Evolutionary conservation across 208 protist species (phyloP), one percentile per base, ranked within the genome.

Genomic region (Leishmania gerbilli): DNA sequence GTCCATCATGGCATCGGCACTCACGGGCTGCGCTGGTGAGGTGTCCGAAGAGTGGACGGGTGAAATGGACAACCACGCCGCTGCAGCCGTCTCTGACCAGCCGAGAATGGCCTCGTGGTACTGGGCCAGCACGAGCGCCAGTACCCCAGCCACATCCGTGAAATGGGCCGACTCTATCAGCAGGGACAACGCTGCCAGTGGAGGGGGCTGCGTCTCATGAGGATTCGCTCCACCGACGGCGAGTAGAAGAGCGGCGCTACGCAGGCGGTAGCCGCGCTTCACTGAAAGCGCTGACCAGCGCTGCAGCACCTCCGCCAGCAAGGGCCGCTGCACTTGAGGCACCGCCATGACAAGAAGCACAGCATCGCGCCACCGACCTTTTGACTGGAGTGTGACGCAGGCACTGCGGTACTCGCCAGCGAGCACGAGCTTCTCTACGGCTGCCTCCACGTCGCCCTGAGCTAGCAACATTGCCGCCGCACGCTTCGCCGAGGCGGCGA

Each of bases 361-460:
- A 2, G 91, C 91, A n/a, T 91, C 90, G 42, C 77, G 79, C 94
- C 94, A 97, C 21, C 83, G 85, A 0, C 88, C 90, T 40, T 90
- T 90, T 34, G 91, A 92, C 81, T 97, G 91, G 53, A 94, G 86
- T 11, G 88, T 85, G 31, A 90, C 79, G 72, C 80, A 87, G 42
- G 94, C 92, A 65, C 92, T 91, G 71, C 84, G 86, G 68, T 87
- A 85, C 74, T 97, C 91, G 56, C 88, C 86, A 5, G 88, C 91
- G 1, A 97, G 75, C 13, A 94, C 62, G 53, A 90, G 91, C 79
- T 95, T 95, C 79, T 97, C 94, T 64, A 94, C 91, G 21, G 94
- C 91, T 42, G 72, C 88, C 34, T 93, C 86, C 9, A 95, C 84
- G 49, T 97, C 90, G 0, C 92, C 92, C 34, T 86, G 80, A 11